Evolutionary conservation across 345 rosid species (phyloP).

Genomic region (Murraya koenigii): DNA sequence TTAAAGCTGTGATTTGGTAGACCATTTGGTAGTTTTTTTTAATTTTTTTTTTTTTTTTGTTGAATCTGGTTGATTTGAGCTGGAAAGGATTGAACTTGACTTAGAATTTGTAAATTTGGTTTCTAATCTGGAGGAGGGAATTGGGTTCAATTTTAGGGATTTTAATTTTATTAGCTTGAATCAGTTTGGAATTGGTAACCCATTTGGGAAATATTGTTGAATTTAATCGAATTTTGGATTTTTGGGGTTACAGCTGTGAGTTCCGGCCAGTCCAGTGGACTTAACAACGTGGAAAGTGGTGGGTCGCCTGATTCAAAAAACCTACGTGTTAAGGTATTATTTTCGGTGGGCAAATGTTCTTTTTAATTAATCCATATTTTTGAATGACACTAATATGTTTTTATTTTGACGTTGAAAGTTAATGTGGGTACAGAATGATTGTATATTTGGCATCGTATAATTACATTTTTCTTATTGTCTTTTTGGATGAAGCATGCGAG

Average conservation of each 20-base stretch:
- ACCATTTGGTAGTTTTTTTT: constrained; percentile 18
- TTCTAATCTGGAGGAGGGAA: not conserved
- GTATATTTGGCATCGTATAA: not conserved
- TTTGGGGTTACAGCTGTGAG: constrained; percentile 49
- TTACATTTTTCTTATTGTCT: not conserved
- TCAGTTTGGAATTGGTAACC: constrained; percentile 13
- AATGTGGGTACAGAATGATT: not conserved
- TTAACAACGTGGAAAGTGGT: constrained; percentile 48
- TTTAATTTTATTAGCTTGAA: not conserved
- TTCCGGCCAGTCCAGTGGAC: constrained; percentile 58
- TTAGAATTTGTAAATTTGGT: not conserved
- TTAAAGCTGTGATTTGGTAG: constrained; percentile 12
- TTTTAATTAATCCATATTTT: not conserved
- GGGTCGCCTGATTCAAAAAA: constrained; percentile 61
- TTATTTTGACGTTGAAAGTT: not conserved
- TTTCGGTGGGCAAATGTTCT: not conserved
- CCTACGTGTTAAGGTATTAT: constrained; percentile 79
- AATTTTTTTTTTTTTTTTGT: no score
- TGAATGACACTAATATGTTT: not conserved
- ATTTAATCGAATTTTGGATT: constrained; percentile 7
- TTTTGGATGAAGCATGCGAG: not conserved
- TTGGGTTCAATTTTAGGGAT: not conserved
- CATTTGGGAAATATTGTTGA: constrained; percentile 16
- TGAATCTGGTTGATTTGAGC: not conserved
- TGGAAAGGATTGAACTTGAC: not conserved